phyloP scores from a whole-genome alignment of 306 rosid genomes.

The Citrullus amarus region DNA sequence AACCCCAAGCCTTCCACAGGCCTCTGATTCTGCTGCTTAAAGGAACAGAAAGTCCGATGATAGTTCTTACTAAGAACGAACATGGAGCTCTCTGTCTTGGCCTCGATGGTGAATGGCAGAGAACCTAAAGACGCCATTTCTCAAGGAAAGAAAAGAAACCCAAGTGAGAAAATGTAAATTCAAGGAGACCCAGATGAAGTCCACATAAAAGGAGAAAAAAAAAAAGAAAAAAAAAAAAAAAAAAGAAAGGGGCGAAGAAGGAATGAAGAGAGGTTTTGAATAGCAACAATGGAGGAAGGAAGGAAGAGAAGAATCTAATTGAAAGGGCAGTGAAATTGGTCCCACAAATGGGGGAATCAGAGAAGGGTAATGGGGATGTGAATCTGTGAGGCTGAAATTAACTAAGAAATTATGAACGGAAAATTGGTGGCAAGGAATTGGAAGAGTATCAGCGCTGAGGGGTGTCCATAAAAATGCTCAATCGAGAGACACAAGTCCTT shows the following conservation, averaged over 20 bases:
- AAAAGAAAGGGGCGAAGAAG: neutral
- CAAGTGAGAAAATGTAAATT: slow-evolving; percentile 1
- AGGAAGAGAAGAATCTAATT: neutral
- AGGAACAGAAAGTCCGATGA: slow-evolving; percentile 8
- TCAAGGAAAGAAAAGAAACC: neutral
- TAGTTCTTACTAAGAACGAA: slow-evolving; percentile 19
- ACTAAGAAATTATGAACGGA: neutral
- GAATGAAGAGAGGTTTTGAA: neutral
- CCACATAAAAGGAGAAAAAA: neutral
- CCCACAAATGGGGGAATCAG: neutral
- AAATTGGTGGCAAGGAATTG: neutral
- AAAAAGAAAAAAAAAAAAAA: too few species aligned
- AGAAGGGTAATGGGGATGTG: neutral
- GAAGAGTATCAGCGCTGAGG: neutral
- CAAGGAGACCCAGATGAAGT: slow-evolving; percentile 5
- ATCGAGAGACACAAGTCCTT: too few species aligned
- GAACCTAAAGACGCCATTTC: slow-evolving; percentile 49
- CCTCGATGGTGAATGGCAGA: slow-evolving; percentile 30
- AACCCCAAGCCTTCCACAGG: slow-evolving; percentile 14
- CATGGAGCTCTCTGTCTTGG: slow-evolving; percentile 28
- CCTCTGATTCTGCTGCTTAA: slow-evolving; percentile 16
- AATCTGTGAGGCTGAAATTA: neutral
- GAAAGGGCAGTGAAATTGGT: neutral
- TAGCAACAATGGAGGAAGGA: neutral
- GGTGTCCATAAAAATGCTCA: neutral